Base-by-base conservation (phyloP, 1,139 yeast species). In the Candida sanyaensis region DNA sequence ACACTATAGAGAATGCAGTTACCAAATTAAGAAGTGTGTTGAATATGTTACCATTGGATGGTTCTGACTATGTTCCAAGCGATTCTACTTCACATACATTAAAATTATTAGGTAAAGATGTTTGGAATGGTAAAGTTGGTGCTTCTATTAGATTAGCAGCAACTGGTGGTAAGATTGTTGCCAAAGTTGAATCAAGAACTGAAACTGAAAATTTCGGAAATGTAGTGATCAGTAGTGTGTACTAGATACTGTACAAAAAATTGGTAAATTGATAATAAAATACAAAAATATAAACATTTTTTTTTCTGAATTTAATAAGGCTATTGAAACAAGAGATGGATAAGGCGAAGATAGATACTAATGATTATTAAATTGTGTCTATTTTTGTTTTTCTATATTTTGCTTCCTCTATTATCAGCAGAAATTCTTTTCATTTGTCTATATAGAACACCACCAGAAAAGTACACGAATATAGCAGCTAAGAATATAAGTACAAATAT, bases 61-160 rank as follows among this genome's bases (percentile, higher is more conserved):
- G 90, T 32, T 75, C 88, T 12, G 96, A 88, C 56, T 73, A 73
- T 52, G 88, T 87, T 17, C 75, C 83, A 42, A 72, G 77, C 45
- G 86, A 80, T 57, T 73, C 86, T 8, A 76, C 84, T 32, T 73
- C 78, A 45, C 98, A 92, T 64, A 75, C 81, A 11, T 75, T 93
- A 69, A 91, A 91, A 71, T 72, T 91, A 57, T 87, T 80, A 61
- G 99, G 98, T 63, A 87, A 86, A 69, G 84, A 89, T 56, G 79
- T 88, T 30, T 77, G 79, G 68, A 93, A 91, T 46, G 79, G 79
- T 29, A 86, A 85, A 68, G 83, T 90, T 52, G 93, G 86, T 26
- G 83, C 83, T 7, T 65, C 77, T 54, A 77, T 88, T 41, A 84
- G 89, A 64, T 79, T 93, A 70, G 96, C 93, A 12, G 74, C 79